phyloP scores from a whole-genome alignment of 371 early-diverging fungal species.

The Mucor piriformis region DNA sequence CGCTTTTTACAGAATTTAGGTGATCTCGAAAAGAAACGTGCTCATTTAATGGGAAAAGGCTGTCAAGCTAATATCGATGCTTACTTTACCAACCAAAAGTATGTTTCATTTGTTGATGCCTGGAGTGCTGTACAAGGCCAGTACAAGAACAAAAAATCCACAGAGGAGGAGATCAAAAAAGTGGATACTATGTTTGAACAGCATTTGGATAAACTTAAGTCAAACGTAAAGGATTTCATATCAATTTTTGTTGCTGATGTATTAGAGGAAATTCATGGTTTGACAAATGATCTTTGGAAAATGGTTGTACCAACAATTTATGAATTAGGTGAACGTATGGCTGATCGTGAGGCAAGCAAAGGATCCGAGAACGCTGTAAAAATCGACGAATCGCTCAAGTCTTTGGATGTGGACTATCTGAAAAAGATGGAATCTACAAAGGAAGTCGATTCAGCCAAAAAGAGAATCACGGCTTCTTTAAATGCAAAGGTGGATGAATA shows the following conservation, averaged over 20 bases:
- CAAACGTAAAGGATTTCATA: conserved; percentile 23
- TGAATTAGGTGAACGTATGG: conserved; percentile 46
- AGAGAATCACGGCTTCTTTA: conserved; percentile 36
- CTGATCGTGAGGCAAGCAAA: conserved; percentile 4
- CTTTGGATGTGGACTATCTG: conserved; percentile 7
- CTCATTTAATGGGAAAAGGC: conserved; percentile 37
- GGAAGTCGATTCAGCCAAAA: conserved; percentile 40
- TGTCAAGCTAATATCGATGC: conserved; percentile 37
- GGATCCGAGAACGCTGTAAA: conserved; percentile 6
- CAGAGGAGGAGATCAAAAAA: conserved; percentile 39
- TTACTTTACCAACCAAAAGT: conserved; percentile 31
- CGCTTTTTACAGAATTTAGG: conserved; percentile 46
- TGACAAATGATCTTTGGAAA: conserved; percentile 41
- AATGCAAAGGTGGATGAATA: conserved; percentile 27
- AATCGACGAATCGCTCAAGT: conserved; percentile 1
- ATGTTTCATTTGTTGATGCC: conserved; percentile 34
- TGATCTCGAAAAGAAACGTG: conserved; percentile 38
- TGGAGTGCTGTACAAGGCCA: conserved; percentile 23
- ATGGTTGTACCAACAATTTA: conserved; percentile 43
- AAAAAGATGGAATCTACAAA: conserved; percentile 26
- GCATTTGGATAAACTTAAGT: conserved; percentile 47
- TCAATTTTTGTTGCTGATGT: conserved; percentile 35
- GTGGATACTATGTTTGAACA: conserved; percentile 55
- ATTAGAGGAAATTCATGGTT: conserved; percentile 25
- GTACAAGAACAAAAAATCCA: conserved; percentile 32